These are phyloP conservation scores for Bremia lactucae DNA, from an alignment of 352 stramenopile species.

Conservation along the genomic window DNA sequence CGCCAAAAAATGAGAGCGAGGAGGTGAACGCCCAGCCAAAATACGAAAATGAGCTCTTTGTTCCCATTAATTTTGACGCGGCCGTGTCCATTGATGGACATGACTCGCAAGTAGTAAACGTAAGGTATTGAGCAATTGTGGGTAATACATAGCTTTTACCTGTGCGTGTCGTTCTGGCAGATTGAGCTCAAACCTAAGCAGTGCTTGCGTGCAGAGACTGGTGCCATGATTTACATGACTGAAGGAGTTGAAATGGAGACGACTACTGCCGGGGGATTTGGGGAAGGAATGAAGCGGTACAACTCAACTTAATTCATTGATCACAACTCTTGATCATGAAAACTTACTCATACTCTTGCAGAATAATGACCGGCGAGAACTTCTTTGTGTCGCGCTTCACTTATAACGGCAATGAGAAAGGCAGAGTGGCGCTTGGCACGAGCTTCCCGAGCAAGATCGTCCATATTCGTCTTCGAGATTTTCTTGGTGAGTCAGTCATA, in stretches of 20 bases:
- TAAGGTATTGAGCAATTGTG: no score
- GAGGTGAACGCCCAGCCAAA: no score
- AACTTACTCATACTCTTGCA: slow-evolving; percentile 9
- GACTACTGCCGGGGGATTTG: slow-evolving; percentile 84
- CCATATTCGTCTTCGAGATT: slow-evolving; percentile 80
- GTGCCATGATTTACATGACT: slow-evolving; percentile 94
- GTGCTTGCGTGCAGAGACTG: slow-evolving; percentile 86
- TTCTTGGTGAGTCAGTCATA: slow-evolving; percentile 75
- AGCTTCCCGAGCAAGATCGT: slow-evolving; percentile 87
- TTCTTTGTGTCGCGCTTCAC: slow-evolving; percentile 74
- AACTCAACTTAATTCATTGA: slow-evolving; percentile 57
- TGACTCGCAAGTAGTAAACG: slow-evolving; percentile 78
- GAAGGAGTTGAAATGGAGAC: slow-evolving; percentile 88
- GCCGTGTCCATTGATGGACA: slow-evolving; percentile 70
- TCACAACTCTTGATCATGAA: neutral
- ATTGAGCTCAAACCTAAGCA: slow-evolving; percentile 86
- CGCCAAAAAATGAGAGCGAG: slow-evolving; percentile 7
- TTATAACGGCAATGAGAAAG: slow-evolving; percentile 45
- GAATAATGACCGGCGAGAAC: slow-evolving; percentile 70
- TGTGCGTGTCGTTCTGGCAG: slow-evolving; percentile 17
- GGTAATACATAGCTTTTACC: no score
- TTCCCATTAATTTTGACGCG: slow-evolving; percentile 78
- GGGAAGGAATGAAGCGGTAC: slow-evolving; percentile 77
- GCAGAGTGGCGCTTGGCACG: slow-evolving; percentile 85
- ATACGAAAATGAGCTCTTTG: slow-evolving; percentile 44